Base-by-base conservation (phyloP, 2,329 filamentous ascomycete species). In the Fusarium citri region DNA sequence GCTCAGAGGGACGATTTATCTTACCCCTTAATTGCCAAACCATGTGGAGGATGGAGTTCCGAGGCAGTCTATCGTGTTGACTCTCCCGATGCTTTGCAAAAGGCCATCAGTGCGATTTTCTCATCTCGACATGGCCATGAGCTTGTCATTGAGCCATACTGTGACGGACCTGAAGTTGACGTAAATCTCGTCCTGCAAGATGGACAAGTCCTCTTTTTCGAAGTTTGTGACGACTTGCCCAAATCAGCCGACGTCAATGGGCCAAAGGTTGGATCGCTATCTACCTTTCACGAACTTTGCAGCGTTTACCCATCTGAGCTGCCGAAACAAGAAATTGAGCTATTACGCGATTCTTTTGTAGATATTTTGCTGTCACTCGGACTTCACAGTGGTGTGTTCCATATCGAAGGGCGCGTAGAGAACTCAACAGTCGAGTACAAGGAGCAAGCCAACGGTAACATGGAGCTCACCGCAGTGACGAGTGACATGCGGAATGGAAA, bases 141-240 rank as follows among this genome's bases (percentile, higher is more conserved):
- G 41, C 53, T 46, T 41, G 53, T 74, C 6, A 61, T 74, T 20
- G 72, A 74, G 41, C 30, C 59, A n/a, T 74, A 73, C 30, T 49
- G 59, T 30, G 59, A 64, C 5, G 72, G 72, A 4, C 72, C 72
- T n/a, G 72, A 74, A 51, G 46, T 73, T 3, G 72, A 74, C 41
- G 59, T 51, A 23, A 74, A 74, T 59, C 56, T 74, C 25, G 69
- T 73, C 16, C 56, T 74, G 18, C 34, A 43, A 11, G 64, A 74
- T 34, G 72, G 72, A 1, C 28, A 74, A 43, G 30, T 74, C 14
- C 60, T 72, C 26, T 74, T 73, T 51, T 72, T 59, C 23, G 71
- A 72, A 45, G 50, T 62, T n/a, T 61, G 56, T 25, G 69, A 72
- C 15, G 68, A 72, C 30, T 55, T 69, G 22, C 69, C 69, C 16